Conservation (phyloP, 2,329 filamentous ascomycete genomes). For the Cryphonectria nitschkei region DNA sequence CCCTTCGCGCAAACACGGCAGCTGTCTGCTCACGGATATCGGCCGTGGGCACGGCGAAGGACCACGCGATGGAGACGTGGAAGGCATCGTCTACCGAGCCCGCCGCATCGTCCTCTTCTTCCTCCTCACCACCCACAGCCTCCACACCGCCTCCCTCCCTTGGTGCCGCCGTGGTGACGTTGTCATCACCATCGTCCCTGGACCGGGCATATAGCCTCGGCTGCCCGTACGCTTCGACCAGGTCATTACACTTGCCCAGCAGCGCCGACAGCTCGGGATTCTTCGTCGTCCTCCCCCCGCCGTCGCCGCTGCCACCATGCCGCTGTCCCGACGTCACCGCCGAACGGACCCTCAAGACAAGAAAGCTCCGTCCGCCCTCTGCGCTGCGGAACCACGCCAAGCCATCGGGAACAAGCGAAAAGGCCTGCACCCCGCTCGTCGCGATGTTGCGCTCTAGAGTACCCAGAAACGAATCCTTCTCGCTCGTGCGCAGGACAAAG, state of each 20-base stretch:
- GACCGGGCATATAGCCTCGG: conserved; percentile 67
- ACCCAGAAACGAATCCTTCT: conserved; percentile 70
- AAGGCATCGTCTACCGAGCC: conserved; percentile 57
- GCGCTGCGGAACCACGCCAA: conserved; percentile 57
- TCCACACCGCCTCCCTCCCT: conserved; percentile 29
- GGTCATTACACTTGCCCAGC: conserved; percentile 67
- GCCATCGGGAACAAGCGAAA: conserved; percentile 33
- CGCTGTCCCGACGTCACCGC: conserved; percentile 9
- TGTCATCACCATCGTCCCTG: not conserved
- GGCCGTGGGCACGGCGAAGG: conserved; percentile 56
- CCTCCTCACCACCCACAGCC: not conserved
- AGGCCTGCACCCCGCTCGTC: conserved; percentile 39
- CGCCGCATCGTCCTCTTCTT: not conserved
- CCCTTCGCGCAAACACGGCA: conserved; percentile 34
- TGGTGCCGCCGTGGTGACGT: not conserved
- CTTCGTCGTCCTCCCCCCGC: conserved; percentile 36
- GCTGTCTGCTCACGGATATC: conserved; percentile 46
- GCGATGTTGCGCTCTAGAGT: conserved; percentile 51
- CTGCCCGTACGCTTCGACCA: conserved; percentile 64
- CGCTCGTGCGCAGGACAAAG: conserved; percentile 71
- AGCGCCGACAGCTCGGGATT: conserved; percentile 64
- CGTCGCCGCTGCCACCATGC: conserved; percentile 22
- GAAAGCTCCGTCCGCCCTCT: conserved; percentile 75
- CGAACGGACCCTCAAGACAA: conserved; percentile 69
- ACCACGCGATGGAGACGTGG: conserved; percentile 91